Percentiles rank a stretch among this genome's conserved stretches.
Conservation (phyloP, 139 green algal genomes). For the Medakamo hakoo region DNA sequence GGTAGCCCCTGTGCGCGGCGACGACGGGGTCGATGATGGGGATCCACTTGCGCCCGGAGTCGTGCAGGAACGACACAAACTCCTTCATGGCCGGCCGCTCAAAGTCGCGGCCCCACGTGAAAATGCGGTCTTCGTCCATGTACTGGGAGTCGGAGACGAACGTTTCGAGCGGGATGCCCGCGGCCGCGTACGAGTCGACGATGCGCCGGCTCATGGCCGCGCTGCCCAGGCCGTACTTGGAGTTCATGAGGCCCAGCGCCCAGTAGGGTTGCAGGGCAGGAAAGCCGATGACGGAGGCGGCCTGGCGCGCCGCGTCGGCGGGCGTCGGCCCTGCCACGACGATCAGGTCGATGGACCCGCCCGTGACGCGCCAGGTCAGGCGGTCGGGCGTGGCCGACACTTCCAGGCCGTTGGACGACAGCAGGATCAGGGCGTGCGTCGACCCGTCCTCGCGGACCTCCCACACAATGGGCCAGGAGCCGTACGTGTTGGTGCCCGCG, state of each 20-base stretch:
- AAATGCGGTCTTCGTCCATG: conserved; percentile 41
- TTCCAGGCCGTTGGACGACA: conserved; percentile 60
- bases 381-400: conserved; percentile 13
- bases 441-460: conserved; percentile 20
- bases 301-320: conserved; percentile 46
- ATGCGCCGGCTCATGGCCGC: conserved; percentile 35
- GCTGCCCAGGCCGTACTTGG: conserved; percentile 46
- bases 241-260: conserved; percentile 60
- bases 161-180: conserved; percentile 40
- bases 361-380: conserved; percentile 32
- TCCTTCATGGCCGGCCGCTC: conserved; percentile 9
- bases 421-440: conserved; percentile 36
- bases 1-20: conserved; percentile 23
- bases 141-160: conserved; percentile 65
- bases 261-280: conserved; percentile 52
- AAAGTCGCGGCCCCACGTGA: conserved; percentile 31
- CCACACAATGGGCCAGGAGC: conserved; percentile 31
- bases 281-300: conserved; percentile 47
- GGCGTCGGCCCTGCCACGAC: conserved; percentile 42
- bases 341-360: conserved; percentile 47
- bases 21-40: conserved; percentile 42
- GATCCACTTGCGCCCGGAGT: conserved; percentile 24
- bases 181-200: conserved; percentile 31
- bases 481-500: conserved; percentile 40
- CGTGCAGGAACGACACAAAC: conserved; percentile 37